Evolutionary conservation across 345 rosid genomes (phyloP), one percentile per base, ranked within the genome.

Genomic region (Linum lewisii): DNA sequence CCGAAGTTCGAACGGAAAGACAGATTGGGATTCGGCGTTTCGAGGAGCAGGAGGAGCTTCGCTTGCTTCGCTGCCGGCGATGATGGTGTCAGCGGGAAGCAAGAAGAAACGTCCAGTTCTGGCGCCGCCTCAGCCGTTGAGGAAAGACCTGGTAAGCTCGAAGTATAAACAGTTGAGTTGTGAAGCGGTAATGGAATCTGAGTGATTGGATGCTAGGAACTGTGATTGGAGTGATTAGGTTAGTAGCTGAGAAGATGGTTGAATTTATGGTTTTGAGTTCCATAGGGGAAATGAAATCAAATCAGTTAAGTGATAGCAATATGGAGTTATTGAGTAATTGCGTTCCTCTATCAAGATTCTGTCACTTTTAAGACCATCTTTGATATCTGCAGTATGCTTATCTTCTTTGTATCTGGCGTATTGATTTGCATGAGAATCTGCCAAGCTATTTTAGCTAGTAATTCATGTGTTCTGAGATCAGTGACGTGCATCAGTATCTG

Each of bases 141-240:
- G 63, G 94, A 82, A 64, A 77, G 83, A 58, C 86, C 91, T 68
- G 87, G 94, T 86, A 74, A 55, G 53, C 42, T 53, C n/a, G 18
- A 29, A 24, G 29, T 21, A 26, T 24, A 13, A 1, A 7, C 49
- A 21, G 42, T 42, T 38, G 16, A 19, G 24, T 29, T 24, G 1
- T 26, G n/a, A 32, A 29, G 24, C 9, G 7, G 14, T 15, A 24
- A 15, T 24, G 14, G 21, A 24, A 24, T 29, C 18, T 29, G 20
- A 7, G 21, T 21, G 7, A 5, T 24, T 13, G 15, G 25, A 11
- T 15, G 32, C 4, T 51, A 15, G 49, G 25, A 50, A 13, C 24
- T 6, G 45, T 19, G 23, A 2, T 20, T 2, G 14, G 9, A 6
- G 26, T 2, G 34, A 57, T 36, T 15, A 13, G 1, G 16, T n/a